phyloP scores from a whole-genome alignment of 148 eudicot genomes.

The Hydrangea macrophylla region DNA sequence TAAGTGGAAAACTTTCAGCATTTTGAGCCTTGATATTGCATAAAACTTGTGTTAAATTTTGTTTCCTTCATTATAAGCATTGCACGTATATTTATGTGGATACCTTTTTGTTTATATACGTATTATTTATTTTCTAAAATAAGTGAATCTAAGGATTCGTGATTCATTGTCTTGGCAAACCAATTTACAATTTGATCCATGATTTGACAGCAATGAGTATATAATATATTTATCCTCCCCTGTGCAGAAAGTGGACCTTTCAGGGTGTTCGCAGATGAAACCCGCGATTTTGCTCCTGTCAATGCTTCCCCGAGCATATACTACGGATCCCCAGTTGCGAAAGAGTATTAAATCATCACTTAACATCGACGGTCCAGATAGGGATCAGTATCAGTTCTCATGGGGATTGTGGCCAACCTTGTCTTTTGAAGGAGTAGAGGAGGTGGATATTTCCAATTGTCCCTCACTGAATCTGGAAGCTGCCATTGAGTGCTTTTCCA shows the following conservation, averaged over 20 bases:
- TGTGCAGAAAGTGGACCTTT: constrained; percentile 79
- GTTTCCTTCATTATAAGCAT: too few relatives aligned
- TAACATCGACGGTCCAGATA: constrained; percentile 22
- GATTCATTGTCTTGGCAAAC: too few relatives aligned
- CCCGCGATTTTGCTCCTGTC: constrained; percentile 42
- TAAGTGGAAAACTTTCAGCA: too few relatives aligned
- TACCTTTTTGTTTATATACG: too few relatives aligned
- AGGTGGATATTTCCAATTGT: constrained; percentile 80
- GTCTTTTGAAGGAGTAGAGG: constrained; percentile 56
- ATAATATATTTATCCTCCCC: constrained; percentile 6
- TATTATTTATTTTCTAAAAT: too few relatives aligned
- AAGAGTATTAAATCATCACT: constrained; percentile 22
- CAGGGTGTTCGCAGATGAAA: constrained; percentile 77
- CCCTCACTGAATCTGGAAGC: constrained; percentile 50
- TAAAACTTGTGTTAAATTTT: too few relatives aligned
- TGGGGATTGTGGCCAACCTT: constrained; percentile 27
- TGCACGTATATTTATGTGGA: too few relatives aligned
- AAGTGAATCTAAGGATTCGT: too few relatives aligned
- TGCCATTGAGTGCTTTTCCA: constrained; percentile 48
- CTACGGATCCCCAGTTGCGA: constrained; percentile 24
- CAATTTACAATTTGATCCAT: too few relatives aligned
- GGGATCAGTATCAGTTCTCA: constrained; percentile 16
- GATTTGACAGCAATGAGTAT: too few relatives aligned
- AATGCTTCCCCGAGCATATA: constrained; percentile 41
- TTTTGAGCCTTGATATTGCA: too few relatives aligned